These are phyloP conservation scores for Graphiopsis chlorocephala DNA, from an alignment of 2,329 filamentous ascomycete genomes.

Conservation along the genomic window DNA sequence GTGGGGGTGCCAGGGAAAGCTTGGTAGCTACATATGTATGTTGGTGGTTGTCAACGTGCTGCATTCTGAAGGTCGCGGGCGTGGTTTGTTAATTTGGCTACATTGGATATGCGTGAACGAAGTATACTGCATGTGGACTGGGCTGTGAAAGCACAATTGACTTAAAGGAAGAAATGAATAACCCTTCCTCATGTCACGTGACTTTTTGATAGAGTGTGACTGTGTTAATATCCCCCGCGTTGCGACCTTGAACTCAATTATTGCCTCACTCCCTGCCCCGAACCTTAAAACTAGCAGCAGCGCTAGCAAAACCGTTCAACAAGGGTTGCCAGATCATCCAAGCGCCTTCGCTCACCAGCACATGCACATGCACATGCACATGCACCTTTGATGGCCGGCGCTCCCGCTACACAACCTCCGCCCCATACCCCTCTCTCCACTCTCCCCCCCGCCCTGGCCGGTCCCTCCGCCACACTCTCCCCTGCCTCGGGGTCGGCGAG, in stretches of 20 bases:
- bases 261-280: neutral
- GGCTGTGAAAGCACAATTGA: too few species aligned
- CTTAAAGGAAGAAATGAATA: too few species aligned
- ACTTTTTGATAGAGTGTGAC: neutral
- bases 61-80: too few species aligned
- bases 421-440: constrained; percentile 10
- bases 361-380: neutral
- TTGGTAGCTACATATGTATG: too few species aligned
- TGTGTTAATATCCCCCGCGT: neutral
- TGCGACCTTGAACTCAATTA: too few species aligned
- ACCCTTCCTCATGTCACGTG: too few species aligned
- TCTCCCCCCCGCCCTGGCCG: constrained; percentile 1
- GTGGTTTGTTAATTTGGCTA: too few species aligned
- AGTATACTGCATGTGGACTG: too few species aligned
- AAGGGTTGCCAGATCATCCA: neutral
- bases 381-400: constrained; percentile 9
- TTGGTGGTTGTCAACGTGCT: too few species aligned
- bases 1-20: too few species aligned
- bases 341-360: neutral
- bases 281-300: neutral
- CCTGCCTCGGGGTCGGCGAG: constrained; percentile 7
- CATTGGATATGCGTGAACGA: too few species aligned
- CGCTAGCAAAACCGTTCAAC: constrained; percentile 9
- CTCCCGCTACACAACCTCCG: neutral
- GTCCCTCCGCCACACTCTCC: constrained; percentile 2